Evolutionary conservation across 1,139 yeast genomes (phyloP).

Genomic region (Pichia sp.): DNA sequence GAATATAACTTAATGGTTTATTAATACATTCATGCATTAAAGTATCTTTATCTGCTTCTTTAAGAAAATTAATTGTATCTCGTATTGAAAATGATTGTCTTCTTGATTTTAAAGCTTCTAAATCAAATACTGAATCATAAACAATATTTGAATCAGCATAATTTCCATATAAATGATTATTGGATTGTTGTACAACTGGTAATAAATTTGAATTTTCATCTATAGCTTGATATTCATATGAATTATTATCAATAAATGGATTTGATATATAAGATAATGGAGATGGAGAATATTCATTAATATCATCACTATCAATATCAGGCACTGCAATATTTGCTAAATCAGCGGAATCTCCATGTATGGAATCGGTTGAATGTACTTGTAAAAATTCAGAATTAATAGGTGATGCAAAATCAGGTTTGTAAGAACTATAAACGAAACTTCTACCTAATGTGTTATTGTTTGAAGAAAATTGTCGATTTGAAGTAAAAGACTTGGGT

Average conservation of each 20-base stretch:
- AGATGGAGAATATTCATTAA: not conserved
- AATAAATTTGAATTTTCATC: conserved; percentile 2
- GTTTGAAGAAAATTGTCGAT: conserved; percentile 17
- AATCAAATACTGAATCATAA: not conserved
- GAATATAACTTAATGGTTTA: conserved; percentile 47
- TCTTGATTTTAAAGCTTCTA: conserved; percentile 6
- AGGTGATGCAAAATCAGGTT: conserved; percentile 22
- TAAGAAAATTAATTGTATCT: conserved; percentile 7
- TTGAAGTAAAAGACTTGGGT: conserved; percentile 7
- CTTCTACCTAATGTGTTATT: conserved; percentile 25
- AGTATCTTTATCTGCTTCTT: conserved; percentile 18
- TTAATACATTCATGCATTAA: conserved; percentile 25
- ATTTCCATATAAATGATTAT: not conserved
- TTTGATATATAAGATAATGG: not conserved
- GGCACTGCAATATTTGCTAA: conserved; percentile 57
- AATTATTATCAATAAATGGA: not conserved
- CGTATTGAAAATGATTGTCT: not conserved
- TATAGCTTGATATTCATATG: not conserved
- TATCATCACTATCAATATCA: conserved; percentile 24
- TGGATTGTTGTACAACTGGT: not conserved
- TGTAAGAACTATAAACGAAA: conserved; percentile 28
- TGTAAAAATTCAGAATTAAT: conserved; percentile 15
- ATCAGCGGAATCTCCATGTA: conserved; percentile 61
- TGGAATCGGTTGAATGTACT: conserved; percentile 42
- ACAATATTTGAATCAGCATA: conserved; percentile 3